These are phyloP conservation scores for Cubamyces lactineus DNA, from an alignment of 768 basidiomycete species.

Conservation along the genomic window DNA sequence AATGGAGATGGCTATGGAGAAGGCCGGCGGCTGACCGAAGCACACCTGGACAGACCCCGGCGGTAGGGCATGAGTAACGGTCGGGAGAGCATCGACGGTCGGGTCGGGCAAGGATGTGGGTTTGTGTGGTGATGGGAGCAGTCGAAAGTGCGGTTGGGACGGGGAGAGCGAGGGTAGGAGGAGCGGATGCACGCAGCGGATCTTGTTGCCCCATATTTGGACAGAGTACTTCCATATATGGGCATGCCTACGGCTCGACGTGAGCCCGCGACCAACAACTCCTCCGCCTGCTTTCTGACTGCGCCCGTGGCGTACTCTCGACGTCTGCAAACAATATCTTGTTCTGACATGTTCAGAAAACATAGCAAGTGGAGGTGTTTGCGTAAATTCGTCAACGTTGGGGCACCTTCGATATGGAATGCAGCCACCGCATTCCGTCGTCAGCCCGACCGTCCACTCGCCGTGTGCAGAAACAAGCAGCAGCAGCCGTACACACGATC, in stretches of 20 bases:
- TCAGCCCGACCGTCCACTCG: neutral
- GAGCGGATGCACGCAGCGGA: slow-evolving; percentile 16
- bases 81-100: neutral
- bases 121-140: too few species aligned
- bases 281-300: neutral
- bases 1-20: slow-evolving; percentile 1
- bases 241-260: neutral
- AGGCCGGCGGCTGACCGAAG: slow-evolving; percentile 7
- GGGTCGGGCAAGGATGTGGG: too few species aligned
- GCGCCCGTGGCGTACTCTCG: too few species aligned
- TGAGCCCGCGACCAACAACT: neutral
- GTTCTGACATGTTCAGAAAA: neutral
- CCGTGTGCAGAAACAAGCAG: neutral
- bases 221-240: neutral
- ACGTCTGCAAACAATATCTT: neutral
- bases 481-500: neutral
- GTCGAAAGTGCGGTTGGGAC: neutral
- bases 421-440: slow-evolving; percentile 8
- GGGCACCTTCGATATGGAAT: slow-evolving; percentile 6
- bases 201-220: neutral
- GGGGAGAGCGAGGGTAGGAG: neutral
- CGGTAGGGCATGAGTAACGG: neutral
- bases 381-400: slow-evolving; percentile 5
- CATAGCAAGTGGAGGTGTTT: neutral
- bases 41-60: neutral